Evolutionary conservation across 352 stramenopile species (phyloP), one percentile per base, ranked within the genome.

Genomic region (Phytophthora constricta): DNA sequence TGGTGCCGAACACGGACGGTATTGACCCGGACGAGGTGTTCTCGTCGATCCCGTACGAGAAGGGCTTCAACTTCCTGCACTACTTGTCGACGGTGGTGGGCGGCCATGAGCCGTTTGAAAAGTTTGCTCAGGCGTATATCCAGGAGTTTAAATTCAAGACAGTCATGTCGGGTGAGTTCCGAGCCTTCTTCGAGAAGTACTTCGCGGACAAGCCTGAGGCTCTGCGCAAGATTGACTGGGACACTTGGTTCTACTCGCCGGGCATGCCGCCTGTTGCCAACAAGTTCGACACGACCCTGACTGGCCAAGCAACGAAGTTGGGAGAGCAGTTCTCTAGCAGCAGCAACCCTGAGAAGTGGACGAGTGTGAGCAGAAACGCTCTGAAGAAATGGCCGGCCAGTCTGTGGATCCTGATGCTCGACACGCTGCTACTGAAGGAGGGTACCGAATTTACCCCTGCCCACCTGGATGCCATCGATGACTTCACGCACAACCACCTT

Each of bases 1-100:
- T 99, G 4, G 86, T 98, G 16, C 86, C 92, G 0, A 61, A 90
- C 14, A 57, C 91, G 1, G 86, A 92, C 9, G 90, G 89, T 41
- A 73, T 90, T 20, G 97, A 99, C 74, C 97, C 97, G 2, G 97
- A 99, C 73, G 95, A 99, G 65, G 85, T 92, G 19, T 99, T 98
- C 76, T 97, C 85, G n/a, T 84, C 73, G 10, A 80, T 99, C 0
- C 92, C 96, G 10, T 99, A 99, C 70, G 97, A 99, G 76, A 99
- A 99, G 77, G 88, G 84, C 14, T 91, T 84, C 56, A 81, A 79
- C 50, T 94, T 94, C 57, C 68, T 91, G 9, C 58, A 86, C 25
- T 84, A 95, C 58, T 93, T 98, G 65, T 76, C 77, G 23, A 71
- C 76, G 20, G 74, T 96, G 25, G 70, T 77, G 9, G 71, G 58